Evolutionary conservation across 108 stramenopile genomes (phyloP).

Genomic region (Schizochytrium sp.): DNA sequence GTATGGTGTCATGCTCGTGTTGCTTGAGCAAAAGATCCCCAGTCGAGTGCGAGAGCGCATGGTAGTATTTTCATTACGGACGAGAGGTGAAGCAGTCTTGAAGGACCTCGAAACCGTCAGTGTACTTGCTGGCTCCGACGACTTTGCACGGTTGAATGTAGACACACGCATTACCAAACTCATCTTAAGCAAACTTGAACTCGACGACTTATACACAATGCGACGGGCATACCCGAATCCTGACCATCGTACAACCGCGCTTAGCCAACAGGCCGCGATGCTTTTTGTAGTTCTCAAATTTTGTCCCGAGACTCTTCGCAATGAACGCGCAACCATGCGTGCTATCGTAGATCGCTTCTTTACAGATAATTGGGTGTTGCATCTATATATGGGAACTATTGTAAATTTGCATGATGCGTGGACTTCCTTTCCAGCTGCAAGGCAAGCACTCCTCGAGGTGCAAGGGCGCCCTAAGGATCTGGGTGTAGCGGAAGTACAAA

Average conservation of each 20-base stretch:
- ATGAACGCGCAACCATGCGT: slow-evolving; percentile 71
- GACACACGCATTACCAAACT: not conserved
- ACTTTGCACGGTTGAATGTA: slow-evolving; percentile 73
- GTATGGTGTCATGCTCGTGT: slow-evolving; percentile 77
- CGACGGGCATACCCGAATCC: slow-evolving; percentile 74
- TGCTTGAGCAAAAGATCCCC: slow-evolving; percentile 74
- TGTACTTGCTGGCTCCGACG: slow-evolving; percentile 63
- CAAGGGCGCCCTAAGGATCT: not conserved
- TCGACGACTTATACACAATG: slow-evolving; percentile 79
- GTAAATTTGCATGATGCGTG: slow-evolving; percentile 79
- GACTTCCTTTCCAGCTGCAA: slow-evolving; percentile 74
- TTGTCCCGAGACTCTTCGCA: slow-evolving; percentile 69
- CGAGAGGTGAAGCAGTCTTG: slow-evolving; percentile 67
- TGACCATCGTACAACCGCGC: slow-evolving; percentile 76
- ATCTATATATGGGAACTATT: slow-evolving; percentile 73
- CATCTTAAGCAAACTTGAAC: slow-evolving; percentile 70
- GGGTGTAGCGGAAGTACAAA: not conserved
- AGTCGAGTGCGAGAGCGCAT: slow-evolving; percentile 77
- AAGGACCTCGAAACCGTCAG: slow-evolving; percentile 70
- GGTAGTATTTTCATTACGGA: slow-evolving; percentile 75
- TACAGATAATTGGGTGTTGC: slow-evolving; percentile 81
- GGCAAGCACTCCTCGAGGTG: slow-evolving; percentile 71
- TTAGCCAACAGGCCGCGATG: slow-evolving; percentile 79
- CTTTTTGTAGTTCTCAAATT: slow-evolving; percentile 80
- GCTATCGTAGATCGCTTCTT: slow-evolving; percentile 80